phyloP scores from a whole-genome alignment of 1,284 basidiomycete species.

The Taiwanofungus camphoratus region DNA sequence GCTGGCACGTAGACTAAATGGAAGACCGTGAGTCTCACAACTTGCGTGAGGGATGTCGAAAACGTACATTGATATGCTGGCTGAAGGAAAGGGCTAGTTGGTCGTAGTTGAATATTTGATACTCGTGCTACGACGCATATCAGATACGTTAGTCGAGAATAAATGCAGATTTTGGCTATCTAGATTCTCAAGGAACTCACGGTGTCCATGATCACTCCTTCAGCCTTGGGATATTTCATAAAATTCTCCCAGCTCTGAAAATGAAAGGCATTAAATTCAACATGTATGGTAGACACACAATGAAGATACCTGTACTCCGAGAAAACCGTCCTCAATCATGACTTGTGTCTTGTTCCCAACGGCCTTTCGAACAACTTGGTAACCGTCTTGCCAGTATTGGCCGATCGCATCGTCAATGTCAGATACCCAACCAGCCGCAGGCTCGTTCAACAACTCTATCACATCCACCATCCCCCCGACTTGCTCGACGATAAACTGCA shows the following conservation, averaged over 20 bases:
- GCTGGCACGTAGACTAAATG: conserved; percentile 24
- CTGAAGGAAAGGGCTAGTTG: conserved; percentile 51
- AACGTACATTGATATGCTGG: conserved; percentile 47
- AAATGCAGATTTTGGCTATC: too few species aligned
- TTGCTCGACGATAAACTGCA: conserved; percentile 51
- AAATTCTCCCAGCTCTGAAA: conserved; percentile 56
- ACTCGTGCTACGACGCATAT: conserved; percentile 52
- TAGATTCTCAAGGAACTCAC: conserved; percentile 39
- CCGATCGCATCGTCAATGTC: conserved; percentile 38
- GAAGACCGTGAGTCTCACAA: not conserved
- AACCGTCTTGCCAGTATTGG: conserved; percentile 53
- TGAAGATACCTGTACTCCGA: conserved; percentile 45
- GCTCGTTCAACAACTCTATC: conserved; percentile 63
- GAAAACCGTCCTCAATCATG: conserved; percentile 73
- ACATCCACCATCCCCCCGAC: conserved; percentile 53
- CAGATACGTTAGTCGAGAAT: too few species aligned
- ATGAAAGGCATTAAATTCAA: not conserved
- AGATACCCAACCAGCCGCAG: conserved; percentile 46
- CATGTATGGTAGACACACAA: not conserved
- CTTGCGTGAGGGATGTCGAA: conserved; percentile 1
- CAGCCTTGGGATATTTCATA: conserved; percentile 44
- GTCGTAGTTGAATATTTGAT: conserved; percentile 69
- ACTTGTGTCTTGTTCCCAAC: conserved; percentile 44
- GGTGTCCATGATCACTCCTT: conserved; percentile 56
- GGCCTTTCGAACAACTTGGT: conserved; percentile 44